These are phyloP conservation scores for Skeletonema menzelii DNA, from an alignment of 108 stramenopile genomes.

Conservation along the genomic window DNA sequence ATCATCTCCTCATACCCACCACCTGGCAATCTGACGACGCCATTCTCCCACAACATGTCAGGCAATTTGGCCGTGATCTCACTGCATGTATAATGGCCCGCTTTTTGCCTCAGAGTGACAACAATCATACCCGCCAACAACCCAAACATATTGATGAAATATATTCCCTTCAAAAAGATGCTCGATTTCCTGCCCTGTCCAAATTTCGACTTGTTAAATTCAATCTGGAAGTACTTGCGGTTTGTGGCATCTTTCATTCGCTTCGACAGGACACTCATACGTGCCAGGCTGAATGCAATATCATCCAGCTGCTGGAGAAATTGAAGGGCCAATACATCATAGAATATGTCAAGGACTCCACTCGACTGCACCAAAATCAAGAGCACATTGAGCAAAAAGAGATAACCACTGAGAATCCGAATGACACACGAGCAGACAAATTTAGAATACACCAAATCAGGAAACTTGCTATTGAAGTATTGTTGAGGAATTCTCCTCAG, in stretches of 20 bases:
- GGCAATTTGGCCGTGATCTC: neutral
- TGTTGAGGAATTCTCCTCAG: conserved; percentile 3
- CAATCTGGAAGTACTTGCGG: neutral
- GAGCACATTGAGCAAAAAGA: conserved; percentile 17
- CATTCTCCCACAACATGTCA: neutral
- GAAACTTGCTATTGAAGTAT: neutral
- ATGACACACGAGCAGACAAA: conserved; percentile 5
- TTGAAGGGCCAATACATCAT: conserved; percentile 15
- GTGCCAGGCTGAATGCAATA: neutral
- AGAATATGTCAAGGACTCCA: conserved; percentile 17
- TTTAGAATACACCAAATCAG: neutral
- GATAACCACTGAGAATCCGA: conserved; percentile 8
- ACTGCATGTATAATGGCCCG: neutral
- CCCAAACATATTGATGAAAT: conserved; percentile 1
- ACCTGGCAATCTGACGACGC: neutral
- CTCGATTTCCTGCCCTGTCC: neutral
- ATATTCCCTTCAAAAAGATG: neutral
- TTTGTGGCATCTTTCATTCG: neutral
- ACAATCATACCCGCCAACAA: neutral
- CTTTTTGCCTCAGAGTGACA: neutral
- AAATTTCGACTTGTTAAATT: neutral
- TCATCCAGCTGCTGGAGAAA: conserved; percentile 18
- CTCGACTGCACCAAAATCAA: conserved; percentile 1
- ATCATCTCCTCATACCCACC: neutral
- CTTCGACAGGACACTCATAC: neutral